Evolutionary conservation across 2,329 filamentous ascomycete species (phyloP), one percentile per base, ranked within the genome.

Genomic region (Penicillium paneum): DNA sequence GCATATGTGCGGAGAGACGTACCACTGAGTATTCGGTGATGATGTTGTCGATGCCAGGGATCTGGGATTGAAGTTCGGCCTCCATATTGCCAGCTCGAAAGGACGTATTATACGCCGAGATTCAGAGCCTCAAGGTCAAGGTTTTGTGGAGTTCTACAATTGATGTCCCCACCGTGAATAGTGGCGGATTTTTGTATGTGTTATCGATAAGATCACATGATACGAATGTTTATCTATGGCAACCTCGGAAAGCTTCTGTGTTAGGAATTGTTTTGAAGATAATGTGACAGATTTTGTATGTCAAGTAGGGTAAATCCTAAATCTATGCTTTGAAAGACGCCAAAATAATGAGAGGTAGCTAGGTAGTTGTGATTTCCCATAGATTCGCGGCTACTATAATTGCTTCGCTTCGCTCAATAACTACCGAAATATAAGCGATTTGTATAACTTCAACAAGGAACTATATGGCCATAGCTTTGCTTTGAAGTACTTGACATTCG

Each of bases 11-110:
- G 50, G 44, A 26, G 32, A 36, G 48, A 72, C 76, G 62, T 69
- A 78, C 77, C 62, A 91, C 90, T 40, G 91, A 94, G 76, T 96
- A 97, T 76, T 96, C 90, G 45, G 91, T 92, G 63, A 97, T 80
- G 59, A 96, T 82, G 55, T 88, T 90, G 76, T 97, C 92, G 64
- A 97, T 90, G 69, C 89, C 88, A 58, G 91, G 91, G 64, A 96
- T 84, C 64, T 91, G 84, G 58, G 87, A 80, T 77, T 88, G 88
- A 71, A 96, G 91, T 77, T 96, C 90, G 68, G 89, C 81, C 75
- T 96, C 91, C 91, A 96, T 96, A 36, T 57, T 66, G 48, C 17
- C 42, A 48, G 36, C 26, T 35, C 40, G 11, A 31, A 7, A 11
- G 17, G 12, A 17, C 12, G 24, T 31, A 12, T 0, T 29, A 35